Percentiles rank a stretch among this genome's conserved stretches.
phyloP scores from a whole-genome alignment of 2,329 filamentous ascomycete genomes.

The Cladorrhinum sp. region DNA sequence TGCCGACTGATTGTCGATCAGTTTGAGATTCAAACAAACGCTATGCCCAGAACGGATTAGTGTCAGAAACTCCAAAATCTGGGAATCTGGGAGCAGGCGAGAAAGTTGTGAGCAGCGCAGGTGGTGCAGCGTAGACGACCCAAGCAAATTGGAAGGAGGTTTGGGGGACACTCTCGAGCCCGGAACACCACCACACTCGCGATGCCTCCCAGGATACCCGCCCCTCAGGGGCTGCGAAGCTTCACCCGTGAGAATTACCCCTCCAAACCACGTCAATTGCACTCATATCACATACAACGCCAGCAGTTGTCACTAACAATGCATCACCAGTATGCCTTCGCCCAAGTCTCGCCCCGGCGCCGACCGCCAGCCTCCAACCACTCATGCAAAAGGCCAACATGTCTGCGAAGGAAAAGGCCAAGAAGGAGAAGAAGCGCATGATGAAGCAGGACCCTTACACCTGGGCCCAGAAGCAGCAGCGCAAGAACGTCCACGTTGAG shows the following conservation, averaged over 20 bases:
- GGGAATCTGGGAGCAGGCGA: conserved; percentile 18
- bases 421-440: conserved; percentile 61
- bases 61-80: conserved; percentile 24
- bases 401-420: conserved; percentile 49
- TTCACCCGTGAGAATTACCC: conserved; percentile 53
- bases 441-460: conserved; percentile 77
- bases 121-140: not conserved
- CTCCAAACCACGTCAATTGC: conserved; percentile 25
- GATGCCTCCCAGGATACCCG: conserved; percentile 67
- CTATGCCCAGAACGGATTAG: conserved; percentile 17
- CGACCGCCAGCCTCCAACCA: conserved; percentile 52
- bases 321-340: conserved; percentile 56
- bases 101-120: conserved; percentile 21
- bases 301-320: conserved; percentile 4
- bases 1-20: conserved; percentile 14
- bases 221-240: conserved; percentile 56
- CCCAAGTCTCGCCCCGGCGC: conserved; percentile 41
- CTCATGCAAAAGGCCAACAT: conserved; percentile 63
- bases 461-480: conserved; percentile 74
- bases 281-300: conserved; percentile 15
- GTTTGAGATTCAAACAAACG: not conserved
- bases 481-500: conserved; percentile 78
- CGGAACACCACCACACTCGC: conserved; percentile 25
- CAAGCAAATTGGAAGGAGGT: conserved; percentile 7
- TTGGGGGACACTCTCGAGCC: conserved; percentile 8